Evolutionary conservation across 306 rosid species (phyloP), one percentile per base, ranked within the genome.

Genomic region (Castanopsis chinensis): DNA sequence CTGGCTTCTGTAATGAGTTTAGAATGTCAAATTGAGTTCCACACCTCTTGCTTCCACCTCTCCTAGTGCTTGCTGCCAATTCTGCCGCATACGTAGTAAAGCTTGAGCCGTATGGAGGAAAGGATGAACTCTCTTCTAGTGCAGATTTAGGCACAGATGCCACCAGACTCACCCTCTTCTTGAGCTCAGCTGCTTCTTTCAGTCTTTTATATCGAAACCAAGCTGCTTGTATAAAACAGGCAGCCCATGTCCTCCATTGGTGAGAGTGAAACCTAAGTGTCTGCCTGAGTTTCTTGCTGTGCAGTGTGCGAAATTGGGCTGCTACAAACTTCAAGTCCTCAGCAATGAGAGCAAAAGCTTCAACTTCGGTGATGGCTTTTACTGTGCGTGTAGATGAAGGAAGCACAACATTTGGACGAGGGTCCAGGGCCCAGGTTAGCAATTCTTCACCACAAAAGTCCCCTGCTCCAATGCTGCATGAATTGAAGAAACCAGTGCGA

Each of bases 361-460:
- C 91, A 14, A 89, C 95, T 64, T 87, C 84, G 0, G 85, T 85
- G 33, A 87, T 81, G 32, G 92, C 90, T 58, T 79, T 76, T 14
- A 91, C 91, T 0, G 89, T 89, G 21, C 91, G 84, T 6, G 89
- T 89, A 15, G 95, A 87, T 0, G 86, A 78, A 17, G 95, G 92
- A 54, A 85, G 89, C 7, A 68, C 71, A 6, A 52, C 76, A 6
- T 71, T 79, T 3, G 86, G 90, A 33, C 85, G 84, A 73, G 91
- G 89, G 76, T 88, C 87, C 51, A 90, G 63, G 61, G 85, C 88
- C 91, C 92, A 89, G 3, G 91, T 82, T 19, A 91, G 17, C 23
- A 91, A 84, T 80, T 91, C 92, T 53, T 91, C 92, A 0, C 92
- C 95, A 5, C 88, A 91, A 65, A 89, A 89, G 69, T 92, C 93